Evolutionary conservation across 495 filamentous ascomycete genomes (phyloP), one percentile per base, ranked within the genome.

Genomic region (Aspergillus affinis): DNA sequence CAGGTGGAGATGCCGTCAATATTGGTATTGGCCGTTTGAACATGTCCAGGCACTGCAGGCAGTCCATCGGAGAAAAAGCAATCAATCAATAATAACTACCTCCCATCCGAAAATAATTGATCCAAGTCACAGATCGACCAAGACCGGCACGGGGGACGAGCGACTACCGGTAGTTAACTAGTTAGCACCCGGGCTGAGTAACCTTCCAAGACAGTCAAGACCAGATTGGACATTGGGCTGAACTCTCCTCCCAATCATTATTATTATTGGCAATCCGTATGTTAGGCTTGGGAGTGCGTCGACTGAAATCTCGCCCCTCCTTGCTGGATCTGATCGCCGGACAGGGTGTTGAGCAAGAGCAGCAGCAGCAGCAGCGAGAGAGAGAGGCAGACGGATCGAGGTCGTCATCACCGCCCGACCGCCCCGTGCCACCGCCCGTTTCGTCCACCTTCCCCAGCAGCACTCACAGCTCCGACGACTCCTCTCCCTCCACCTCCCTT

Each of bases 221-320:
- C 36, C 36, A 41, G 36, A 41, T 17, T 41, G 36, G 12, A 41
- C 29, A 32, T 7, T 32, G 15, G 36, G 36, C 36, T 41, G 36
- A 1, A 15, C 36, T 15, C 36, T 41, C 36, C 12, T 32, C 23
- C 36, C 36, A 41, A 41, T 41, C 36, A 15, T 41, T 41, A 41
- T 41, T 41, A 41, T 15, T 41, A n/a, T n/a, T n/a, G 32, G 36
- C 36, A 41, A 41, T 41, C 57, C 69, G 75, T 66, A 86, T 86
- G 83, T 79, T 87, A 73, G 84, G 85, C 67, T 72, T 87, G 63
- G 76, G 76, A 32, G 69, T 76, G 50, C 87, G 83, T 69, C 83
- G 81, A 68, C 73, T 93, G 64, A 86, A 79, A 81, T 77, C 82
- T 73, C 87, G 88, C 68, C 85, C 86, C 55, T 93, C 90, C 51